Conservation (phyloP, 257 asterid genomes). For the Coffea eugenioides region DNA sequence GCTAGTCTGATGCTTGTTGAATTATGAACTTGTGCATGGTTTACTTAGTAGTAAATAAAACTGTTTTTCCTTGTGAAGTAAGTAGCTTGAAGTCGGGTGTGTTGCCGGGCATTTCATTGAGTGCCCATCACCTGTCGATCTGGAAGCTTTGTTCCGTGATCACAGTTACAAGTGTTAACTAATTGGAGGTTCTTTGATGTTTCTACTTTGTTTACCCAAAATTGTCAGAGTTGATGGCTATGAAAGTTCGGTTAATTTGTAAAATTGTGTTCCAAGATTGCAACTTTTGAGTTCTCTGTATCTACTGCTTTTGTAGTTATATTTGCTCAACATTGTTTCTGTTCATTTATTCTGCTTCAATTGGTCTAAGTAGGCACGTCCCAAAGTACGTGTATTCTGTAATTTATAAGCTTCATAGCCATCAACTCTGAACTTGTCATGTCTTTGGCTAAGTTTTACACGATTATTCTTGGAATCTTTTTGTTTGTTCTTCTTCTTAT, state of each 20-base stretch:
- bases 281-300: background rate
- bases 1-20: too few relatives aligned
- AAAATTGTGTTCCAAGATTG: background rate
- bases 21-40: background rate
- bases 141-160: background rate
- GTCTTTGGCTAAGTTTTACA: background rate
- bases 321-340: background rate
- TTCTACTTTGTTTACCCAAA: background rate
- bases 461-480: background rate
- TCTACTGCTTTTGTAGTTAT: background rate
- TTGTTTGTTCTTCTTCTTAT: background rate
- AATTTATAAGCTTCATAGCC: background rate
- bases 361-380: background rate
- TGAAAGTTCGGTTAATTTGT: background rate
- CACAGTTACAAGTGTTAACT: background rate
- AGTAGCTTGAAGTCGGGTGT: background rate
- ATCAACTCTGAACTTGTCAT: too few relatives aligned
- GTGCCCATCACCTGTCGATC: background rate
- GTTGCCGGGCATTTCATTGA: background rate
- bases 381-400: background rate
- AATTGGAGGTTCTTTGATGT: background rate
- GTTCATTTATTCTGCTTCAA: background rate
- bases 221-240: too few relatives aligned
- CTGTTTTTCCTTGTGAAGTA: background rate
- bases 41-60: background rate